Percentiles rank a stretch among this genome's conserved stretches.
phyloP scores from a whole-genome alignment of 2,329 filamentous ascomycete species.

The Colletotrichum sansevieriae region DNA sequence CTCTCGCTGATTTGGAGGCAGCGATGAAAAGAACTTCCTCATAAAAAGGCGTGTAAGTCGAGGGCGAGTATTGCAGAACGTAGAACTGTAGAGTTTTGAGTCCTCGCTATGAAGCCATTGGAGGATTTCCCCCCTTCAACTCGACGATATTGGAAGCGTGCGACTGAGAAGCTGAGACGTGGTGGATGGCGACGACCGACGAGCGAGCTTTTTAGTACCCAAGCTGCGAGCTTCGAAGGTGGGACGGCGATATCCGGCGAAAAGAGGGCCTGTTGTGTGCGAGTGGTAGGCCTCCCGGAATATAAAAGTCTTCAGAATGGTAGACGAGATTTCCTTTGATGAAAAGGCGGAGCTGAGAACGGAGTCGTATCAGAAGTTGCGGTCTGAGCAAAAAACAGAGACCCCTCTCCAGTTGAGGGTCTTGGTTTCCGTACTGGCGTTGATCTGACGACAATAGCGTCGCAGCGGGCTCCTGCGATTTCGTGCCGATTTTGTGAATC shows the following conservation, averaged over 20 bases:
- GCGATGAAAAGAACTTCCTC: neutral
- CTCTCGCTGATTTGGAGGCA: conserved; percentile 1
- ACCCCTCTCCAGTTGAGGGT: conserved; percentile 24
- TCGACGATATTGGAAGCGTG: conserved; percentile 2
- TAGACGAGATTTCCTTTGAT: conserved; percentile 32
- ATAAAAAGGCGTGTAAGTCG: neutral
- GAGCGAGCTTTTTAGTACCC: conserved; percentile 38
- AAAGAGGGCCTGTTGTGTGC: conserved; percentile 4
- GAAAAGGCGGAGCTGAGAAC: conserved; percentile 36
- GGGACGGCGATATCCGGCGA: conserved; percentile 13
- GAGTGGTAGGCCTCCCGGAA: conserved; percentile 26
- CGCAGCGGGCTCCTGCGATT: conserved; percentile 18
- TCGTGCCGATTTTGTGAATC: neutral
- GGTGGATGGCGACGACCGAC: conserved; percentile 18
- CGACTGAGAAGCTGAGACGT: neutral
- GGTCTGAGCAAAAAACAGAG: conserved; percentile 28
- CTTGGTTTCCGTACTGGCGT: conserved; percentile 20
- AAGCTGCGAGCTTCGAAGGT: conserved; percentile 36
- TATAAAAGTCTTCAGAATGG: conserved; percentile 13
- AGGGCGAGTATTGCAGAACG: conserved; percentile 31
- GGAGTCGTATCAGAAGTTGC: conserved; percentile 35
- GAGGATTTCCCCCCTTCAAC: conserved; percentile 35
- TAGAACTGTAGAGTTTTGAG: conserved; percentile 21
- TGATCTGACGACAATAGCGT: conserved; percentile 38
- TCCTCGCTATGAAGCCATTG: conserved; percentile 33